Percentiles rank a stretch among this genome's conserved stretches.
Evolutionary conservation across 164 flowering plant genomes (phyloP).

Genomic region (Dillenia suffruticosa): DNA sequence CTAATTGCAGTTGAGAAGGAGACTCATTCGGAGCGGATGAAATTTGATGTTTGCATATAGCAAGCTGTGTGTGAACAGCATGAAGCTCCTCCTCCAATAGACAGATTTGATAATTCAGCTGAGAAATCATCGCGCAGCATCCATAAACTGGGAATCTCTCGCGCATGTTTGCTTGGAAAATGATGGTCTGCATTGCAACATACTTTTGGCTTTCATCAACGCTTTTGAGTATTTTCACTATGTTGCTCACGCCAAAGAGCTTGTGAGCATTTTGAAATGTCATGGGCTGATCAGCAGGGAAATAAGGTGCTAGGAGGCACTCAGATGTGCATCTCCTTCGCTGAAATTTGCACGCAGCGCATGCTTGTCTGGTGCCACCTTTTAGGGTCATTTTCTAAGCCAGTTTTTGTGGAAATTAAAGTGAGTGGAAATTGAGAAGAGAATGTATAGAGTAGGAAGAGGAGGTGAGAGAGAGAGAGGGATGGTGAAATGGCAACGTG

Average conservation of each 20-base stretch:
- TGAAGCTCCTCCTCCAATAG: slow-evolving; percentile 42
- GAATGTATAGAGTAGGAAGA: neutral
- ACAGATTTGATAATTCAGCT: slow-evolving; percentile 18
- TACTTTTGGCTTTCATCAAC: slow-evolving; percentile 19
- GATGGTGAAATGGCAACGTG: slow-evolving; percentile 1
- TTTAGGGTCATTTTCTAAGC: slow-evolving; percentile 38
- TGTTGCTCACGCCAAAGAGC: slow-evolving; percentile 57
- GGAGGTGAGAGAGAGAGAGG: neutral
- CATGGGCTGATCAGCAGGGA: slow-evolving; percentile 52
- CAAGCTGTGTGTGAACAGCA: slow-evolving; percentile 42
- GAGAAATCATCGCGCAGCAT: slow-evolving; percentile 32
- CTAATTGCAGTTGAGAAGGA: slow-evolving; percentile 35
- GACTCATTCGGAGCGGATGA: slow-evolving; percentile 6
- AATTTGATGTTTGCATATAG: slow-evolving; percentile 29
- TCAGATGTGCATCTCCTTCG: slow-evolving; percentile 44
- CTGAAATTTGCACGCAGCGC: slow-evolving; percentile 69
- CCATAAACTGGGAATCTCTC: slow-evolving; percentile 46
- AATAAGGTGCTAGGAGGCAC: slow-evolving; percentile 51
- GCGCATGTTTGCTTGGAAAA: slow-evolving; percentile 36
- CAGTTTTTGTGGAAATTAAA: neutral
- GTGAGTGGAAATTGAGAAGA: neutral
- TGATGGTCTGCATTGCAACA: slow-evolving; percentile 50
- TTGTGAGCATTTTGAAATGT: slow-evolving; percentile 50
- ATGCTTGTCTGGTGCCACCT: slow-evolving; percentile 59
- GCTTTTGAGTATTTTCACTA: slow-evolving; percentile 29